Evolutionary conservation across 1,139 yeast species (phyloP), one percentile per base, ranked within the genome.

Genomic region (Taphrina wiesneri): DNA sequence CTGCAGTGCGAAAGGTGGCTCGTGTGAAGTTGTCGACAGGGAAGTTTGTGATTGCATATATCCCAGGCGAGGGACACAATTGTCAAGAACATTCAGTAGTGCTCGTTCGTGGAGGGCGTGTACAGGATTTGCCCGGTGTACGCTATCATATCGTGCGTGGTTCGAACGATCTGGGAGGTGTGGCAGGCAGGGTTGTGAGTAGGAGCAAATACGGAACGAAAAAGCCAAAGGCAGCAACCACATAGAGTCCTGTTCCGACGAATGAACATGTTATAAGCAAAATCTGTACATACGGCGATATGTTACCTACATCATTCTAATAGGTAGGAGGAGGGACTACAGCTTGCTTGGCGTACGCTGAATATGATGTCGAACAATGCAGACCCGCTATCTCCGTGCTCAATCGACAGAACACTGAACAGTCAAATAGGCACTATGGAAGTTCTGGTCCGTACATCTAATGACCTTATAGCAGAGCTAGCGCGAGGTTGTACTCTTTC

Each of bases 61-160:
- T 95, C 68, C 97, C 98, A 13, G 99, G 99, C 67, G 98, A 93
- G 75, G 99, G 99, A 26, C 99, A 95, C 77, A 93, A 93, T 74
- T 62, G 65, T 25, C 65, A 62, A 79, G 99, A 95, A 78, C 99
- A 95, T 79, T 90, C 96, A 74, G 96, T 93, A 66, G 98, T 95
- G 1, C 84, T 87, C 67, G 96, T 95, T 1, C 85, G 99, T 77
- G 99, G 99, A 28, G 99, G 99, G 19, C 86, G 97, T 82, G 91
- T 91, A 63, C 97, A 92, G 76, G 99, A 95, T 86, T 82, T 93
- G 74, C 99, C 99, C 25, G 99, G 99, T 82, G 97, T 93, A 57
- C 92, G 91, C 76, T 93, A 95, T 77, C 93, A 90, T 77, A 82
- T 91, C 74, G 90, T 93, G 32, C 86, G 99, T 79, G 99, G 99